phyloP scores from a whole-genome alignment of 768 basidiomycete genomes.

The Auriscalpium vulgare region DNA sequence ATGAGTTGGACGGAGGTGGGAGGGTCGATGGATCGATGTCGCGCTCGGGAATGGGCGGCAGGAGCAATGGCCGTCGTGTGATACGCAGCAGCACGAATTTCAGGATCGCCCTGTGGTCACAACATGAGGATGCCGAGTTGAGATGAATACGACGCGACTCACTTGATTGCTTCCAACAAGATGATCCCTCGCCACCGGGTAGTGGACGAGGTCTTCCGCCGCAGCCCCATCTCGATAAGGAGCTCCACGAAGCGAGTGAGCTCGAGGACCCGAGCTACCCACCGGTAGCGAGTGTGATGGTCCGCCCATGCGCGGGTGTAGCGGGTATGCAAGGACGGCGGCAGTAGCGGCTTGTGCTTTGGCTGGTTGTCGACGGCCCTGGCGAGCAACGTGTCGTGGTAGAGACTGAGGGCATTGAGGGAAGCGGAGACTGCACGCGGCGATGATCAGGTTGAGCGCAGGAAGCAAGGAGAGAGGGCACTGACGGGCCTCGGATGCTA shows the following conservation, averaged over 20 bases:
- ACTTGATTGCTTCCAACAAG: conserved; percentile 82
- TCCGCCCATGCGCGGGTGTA: conserved; percentile 87
- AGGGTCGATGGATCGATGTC: conserved; percentile 75
- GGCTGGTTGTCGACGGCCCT: conserved; percentile 56
- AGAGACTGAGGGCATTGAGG: conserved; percentile 83
- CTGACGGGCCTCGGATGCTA: conserved; percentile 91
- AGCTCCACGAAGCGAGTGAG: conserved; percentile 77
- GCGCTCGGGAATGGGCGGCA: conserved; percentile 78
- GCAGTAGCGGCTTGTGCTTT: conserved; percentile 68
- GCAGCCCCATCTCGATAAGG: conserved; percentile 82
- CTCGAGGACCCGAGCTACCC: conserved; percentile 68
- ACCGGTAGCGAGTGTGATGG: conserved; percentile 62
- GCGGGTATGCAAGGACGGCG: conserved; percentile 71
- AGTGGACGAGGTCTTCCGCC: conserved; percentile 57
- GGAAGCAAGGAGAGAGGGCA: conserved; percentile 21
- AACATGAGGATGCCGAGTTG: conserved; percentile 8
- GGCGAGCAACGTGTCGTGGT: conserved; percentile 88
- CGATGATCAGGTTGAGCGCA: conserved; percentile 3
- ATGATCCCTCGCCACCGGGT: conserved; percentile 72
- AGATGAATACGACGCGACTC: conserved; percentile 20
- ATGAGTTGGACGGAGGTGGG: conserved; percentile 34
- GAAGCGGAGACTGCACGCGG: conserved; percentile 65
- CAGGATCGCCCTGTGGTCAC: conserved; percentile 52
- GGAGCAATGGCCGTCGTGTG: conserved; percentile 69
- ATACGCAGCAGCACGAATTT: conserved; percentile 66